Evolutionary conservation across 768 basidiomycete species (phyloP).

Genomic region (Gymnopilus junonius): DNA sequence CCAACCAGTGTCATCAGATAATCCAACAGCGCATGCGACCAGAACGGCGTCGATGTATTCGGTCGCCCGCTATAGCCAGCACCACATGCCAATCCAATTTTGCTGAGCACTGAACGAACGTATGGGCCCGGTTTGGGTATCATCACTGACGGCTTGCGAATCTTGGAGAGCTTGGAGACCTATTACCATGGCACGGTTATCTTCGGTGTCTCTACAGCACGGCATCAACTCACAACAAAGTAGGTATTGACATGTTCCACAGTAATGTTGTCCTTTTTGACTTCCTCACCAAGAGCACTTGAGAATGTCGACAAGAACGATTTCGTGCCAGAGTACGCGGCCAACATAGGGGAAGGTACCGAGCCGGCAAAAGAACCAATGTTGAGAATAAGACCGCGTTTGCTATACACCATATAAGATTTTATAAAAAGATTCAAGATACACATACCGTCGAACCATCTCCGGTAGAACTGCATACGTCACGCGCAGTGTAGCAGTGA

Average conservation of each 20-base stretch:
- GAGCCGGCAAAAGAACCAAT: constrained; percentile 91
- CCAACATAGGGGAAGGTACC: constrained; percentile 90
- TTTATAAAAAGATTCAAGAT: not conserved
- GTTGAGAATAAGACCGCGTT: constrained; percentile 86
- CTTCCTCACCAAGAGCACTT: constrained; percentile 85
- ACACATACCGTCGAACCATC: constrained; percentile 71
- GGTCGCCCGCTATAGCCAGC: constrained; percentile 75
- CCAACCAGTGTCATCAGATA: constrained; percentile 64
- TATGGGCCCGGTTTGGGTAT: constrained; percentile 77
- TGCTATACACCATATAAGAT: constrained; percentile 44
- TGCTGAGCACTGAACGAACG: constrained; percentile 76
- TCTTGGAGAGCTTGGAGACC: constrained; percentile 95
- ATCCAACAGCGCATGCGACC: constrained; percentile 85
- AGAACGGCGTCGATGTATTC: constrained; percentile 82
- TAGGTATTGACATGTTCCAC: constrained; percentile 91
- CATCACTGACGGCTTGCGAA: constrained; percentile 69
- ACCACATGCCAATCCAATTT: constrained; percentile 79
- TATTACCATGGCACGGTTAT: constrained; percentile 31
- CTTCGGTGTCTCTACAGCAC: not conserved
- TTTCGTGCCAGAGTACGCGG: constrained; percentile 93
- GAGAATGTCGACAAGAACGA: constrained; percentile 88
- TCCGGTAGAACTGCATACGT: constrained; percentile 79
- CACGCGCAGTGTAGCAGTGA: constrained; percentile 78
- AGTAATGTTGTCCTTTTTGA: constrained; percentile 70
- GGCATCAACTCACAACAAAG: constrained; percentile 75